These are phyloP conservation scores for Xylaria sp. DNA, from an alignment of 2,329 filamentous ascomycete genomes.

Conservation along the genomic window DNA sequence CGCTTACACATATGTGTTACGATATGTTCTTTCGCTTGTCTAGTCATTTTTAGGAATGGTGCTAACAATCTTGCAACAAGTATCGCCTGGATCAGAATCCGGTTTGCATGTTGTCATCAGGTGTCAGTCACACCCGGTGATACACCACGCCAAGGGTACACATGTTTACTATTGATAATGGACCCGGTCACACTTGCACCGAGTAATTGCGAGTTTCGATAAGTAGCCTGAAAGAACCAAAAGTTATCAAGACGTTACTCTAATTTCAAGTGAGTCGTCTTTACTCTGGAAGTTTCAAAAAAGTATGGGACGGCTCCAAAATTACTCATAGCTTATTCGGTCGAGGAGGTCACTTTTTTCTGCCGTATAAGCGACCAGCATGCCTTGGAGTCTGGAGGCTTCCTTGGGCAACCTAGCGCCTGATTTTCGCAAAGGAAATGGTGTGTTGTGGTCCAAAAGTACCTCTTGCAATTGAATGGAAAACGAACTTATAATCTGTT, in stretches of 20 bases:
- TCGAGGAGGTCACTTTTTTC: conserved; percentile 11
- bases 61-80: neutral
- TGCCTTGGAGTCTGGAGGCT: neutral
- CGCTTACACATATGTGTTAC: neutral
- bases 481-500: conserved; percentile 14
- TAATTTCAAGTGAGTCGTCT: too few species aligned
- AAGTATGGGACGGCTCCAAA: too few species aligned
- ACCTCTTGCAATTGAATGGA: neutral
- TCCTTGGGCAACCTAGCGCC: conserved; percentile 1
- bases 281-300: too few species aligned
- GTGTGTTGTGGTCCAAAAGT: neutral
- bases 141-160: too few species aligned
- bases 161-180: too few species aligned
- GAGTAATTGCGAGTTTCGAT: too few species aligned
- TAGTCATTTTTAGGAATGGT: neutral
- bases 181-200: too few species aligned
- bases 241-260: too few species aligned
- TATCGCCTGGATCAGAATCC: neutral
- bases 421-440: neutral
- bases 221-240: too few species aligned
- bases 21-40: neutral
- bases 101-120: neutral
- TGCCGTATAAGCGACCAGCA: neutral
- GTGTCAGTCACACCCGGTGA: too few species aligned
- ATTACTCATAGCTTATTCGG: too few species aligned